Conservation (phyloP, 805 yeast genomes). For the Wickerhamomyces bovis region DNA sequence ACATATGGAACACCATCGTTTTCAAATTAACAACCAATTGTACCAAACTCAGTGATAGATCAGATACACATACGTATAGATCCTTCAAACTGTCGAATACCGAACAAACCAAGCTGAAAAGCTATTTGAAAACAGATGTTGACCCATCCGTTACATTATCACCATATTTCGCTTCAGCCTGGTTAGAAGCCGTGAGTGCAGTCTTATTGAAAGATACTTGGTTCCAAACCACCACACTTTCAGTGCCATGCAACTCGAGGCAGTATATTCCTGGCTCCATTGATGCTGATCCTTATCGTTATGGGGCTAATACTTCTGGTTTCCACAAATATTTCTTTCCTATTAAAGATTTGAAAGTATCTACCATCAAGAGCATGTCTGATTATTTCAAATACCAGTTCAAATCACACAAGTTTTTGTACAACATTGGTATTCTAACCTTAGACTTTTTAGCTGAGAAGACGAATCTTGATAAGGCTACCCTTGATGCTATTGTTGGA, state of each 20-base stretch:
- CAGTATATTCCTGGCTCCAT: constrained; percentile 6
- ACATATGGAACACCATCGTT: constrained; percentile 3
- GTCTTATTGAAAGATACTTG: not conserved
- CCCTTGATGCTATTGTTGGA: constrained; percentile 7
- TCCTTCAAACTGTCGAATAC: constrained; percentile 7
- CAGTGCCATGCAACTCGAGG: constrained; percentile 19
- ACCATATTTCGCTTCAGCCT: constrained; percentile 15
- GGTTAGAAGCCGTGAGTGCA: constrained; percentile 14
- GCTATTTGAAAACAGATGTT: not conserved
- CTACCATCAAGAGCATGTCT: constrained; percentile 5
- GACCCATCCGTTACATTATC: constrained; percentile 10
- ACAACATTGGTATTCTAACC: constrained; percentile 17
- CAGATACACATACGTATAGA: constrained; percentile 9
- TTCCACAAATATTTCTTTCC: constrained; percentile 11
- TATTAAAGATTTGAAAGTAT: constrained; percentile 3
- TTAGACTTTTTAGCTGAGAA: constrained; percentile 1
- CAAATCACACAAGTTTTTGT: constrained; percentile 4
- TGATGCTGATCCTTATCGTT: constrained; percentile 10
- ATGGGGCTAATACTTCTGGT: constrained; percentile 18
- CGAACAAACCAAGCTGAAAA: not conserved
- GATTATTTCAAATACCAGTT: constrained; percentile 6
- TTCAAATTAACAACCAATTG: constrained; percentile 3
- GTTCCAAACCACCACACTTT: constrained; percentile 10
- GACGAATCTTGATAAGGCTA: constrained; percentile 12
- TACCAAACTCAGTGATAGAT: not conserved